These are phyloP conservation scores for Nannizzia gypsea DNA, from an alignment of 2,329 filamentous ascomycete species.

Conservation along the genomic window DNA sequence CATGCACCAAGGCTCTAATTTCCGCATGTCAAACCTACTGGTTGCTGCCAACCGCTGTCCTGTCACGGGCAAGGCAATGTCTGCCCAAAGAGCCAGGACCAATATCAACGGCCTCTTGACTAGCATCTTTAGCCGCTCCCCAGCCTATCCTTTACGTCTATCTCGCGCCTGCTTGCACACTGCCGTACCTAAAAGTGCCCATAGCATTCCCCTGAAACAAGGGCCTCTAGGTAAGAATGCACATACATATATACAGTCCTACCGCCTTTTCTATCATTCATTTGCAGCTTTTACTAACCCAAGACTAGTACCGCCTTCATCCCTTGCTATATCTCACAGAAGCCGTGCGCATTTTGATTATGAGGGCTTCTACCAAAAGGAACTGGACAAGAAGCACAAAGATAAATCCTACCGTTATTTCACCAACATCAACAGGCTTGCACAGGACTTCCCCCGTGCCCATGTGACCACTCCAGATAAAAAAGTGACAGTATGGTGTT, in stretches of 20 bases:
- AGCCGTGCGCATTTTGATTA: constrained; percentile 67
- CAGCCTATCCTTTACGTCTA: too few species aligned
- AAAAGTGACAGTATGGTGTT: constrained; percentile 94
- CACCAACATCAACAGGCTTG: constrained; percentile 99
- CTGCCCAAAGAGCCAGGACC: constrained; percentile 54
- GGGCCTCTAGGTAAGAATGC: too few species aligned
- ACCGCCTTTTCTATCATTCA: too few species aligned
- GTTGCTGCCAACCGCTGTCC: constrained; percentile 88
- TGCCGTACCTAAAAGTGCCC: too few species aligned
- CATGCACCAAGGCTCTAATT: too few species aligned
- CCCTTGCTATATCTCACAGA: constrained; percentile 33
- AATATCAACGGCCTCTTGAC: constrained; percentile 24
- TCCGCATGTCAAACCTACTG: constrained; percentile 96
- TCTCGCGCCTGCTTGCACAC: too few species aligned
- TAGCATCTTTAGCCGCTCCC: too few species aligned
- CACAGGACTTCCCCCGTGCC: constrained; percentile 88
- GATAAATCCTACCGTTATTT: constrained; percentile 99
- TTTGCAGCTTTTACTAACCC: constrained; percentile 11
- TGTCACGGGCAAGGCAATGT: constrained; percentile 95
- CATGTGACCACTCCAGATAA: constrained; percentile 78
- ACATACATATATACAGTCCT: too few species aligned
- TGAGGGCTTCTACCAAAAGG: constrained; percentile 70
- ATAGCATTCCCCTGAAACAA: too few species aligned
- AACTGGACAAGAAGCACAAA: constrained; percentile 97
- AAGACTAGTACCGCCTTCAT: too few species aligned